A percentile compares a stretch with the other conserved stretches of the same genome.
Evolutionary conservation across 257 asterid genomes (phyloP).

Genomic region (Sherardia arvensis): DNA sequence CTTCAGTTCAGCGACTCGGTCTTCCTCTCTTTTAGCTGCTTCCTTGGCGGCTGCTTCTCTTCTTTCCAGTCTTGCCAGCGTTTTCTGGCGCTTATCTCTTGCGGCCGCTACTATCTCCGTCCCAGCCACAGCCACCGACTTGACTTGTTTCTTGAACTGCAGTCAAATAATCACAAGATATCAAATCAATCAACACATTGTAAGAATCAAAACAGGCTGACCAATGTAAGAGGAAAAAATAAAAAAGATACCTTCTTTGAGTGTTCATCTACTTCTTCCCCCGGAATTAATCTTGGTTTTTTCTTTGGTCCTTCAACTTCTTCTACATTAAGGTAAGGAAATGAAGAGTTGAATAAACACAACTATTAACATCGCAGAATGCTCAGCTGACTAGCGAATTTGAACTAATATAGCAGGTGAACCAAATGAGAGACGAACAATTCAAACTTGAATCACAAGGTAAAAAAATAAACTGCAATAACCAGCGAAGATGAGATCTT

Average conservation of each 20-base stretch:
- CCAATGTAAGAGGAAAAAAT: neutral
- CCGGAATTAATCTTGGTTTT: constrained; percentile 65
- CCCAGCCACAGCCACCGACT: constrained; percentile 61
- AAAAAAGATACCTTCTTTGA: constrained; percentile 42
- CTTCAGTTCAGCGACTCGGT: constrained; percentile 56
- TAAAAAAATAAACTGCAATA: too few relatives aligned
- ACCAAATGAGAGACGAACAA: too few relatives aligned
- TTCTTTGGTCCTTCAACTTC: constrained; percentile 49
- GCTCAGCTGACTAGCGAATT: neutral
- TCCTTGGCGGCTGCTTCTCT: constrained; percentile 54
- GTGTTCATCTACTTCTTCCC: constrained; percentile 52
- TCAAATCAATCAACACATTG: neutral
- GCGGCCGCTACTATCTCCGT: constrained; percentile 50
- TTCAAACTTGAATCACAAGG: too few relatives aligned
- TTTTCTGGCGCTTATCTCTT: constrained; percentile 35
- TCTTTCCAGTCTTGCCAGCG: constrained; percentile 55
- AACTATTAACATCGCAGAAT: neutral
- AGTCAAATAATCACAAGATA: neutral
- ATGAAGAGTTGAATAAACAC: neutral
- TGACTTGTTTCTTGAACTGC: constrained; percentile 53
- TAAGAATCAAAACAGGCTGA: neutral
- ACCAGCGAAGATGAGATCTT: constrained; percentile 7
- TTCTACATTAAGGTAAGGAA: constrained; percentile 20
- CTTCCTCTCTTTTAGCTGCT: constrained; percentile 69
- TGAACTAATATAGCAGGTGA: neutral